Conservation (phyloP, 163 green algal species). For the Botryococcus braunii region DNA sequence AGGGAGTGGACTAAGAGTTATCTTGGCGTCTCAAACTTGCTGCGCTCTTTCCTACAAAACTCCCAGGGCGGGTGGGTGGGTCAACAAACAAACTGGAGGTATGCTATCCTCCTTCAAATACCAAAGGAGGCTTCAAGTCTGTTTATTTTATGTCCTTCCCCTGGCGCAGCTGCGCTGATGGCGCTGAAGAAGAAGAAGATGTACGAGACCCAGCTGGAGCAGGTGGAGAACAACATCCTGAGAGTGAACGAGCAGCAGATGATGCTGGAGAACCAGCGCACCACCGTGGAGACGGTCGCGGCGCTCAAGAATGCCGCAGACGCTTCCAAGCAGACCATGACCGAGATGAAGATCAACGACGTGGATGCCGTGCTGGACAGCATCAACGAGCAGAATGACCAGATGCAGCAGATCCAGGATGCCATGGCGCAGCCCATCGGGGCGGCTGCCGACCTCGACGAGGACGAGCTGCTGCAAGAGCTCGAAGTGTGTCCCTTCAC, state of each 20-base stretch:
- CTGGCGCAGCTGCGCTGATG: constrained; percentile 44
- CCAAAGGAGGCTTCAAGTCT: no score
- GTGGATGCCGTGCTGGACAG: constrained; percentile 67
- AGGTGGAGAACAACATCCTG: constrained; percentile 80
- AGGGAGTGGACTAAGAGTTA: no score
- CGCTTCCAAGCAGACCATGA: constrained; percentile 73
- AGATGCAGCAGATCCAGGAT: constrained; percentile 88
- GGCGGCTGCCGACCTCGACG: constrained; percentile 57
- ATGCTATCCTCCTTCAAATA: no score
- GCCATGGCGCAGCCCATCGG: constrained; percentile 76
- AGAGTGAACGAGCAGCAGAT: constrained; percentile 85
- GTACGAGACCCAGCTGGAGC: constrained; percentile 70
- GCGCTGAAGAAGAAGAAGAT: constrained; percentile 90
- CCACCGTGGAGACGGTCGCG: constrained; percentile 73
- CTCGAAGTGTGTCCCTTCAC: constrained; percentile 61
- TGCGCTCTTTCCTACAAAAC: no score
- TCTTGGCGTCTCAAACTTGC: no score
- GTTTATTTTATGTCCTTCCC: neutral
- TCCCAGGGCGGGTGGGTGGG: no score
- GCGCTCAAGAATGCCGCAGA: constrained; percentile 68
- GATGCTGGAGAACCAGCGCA: constrained; percentile 84
- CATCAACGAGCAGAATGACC: constrained; percentile 86
- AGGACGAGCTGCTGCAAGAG: constrained; percentile 84
- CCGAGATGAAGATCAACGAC: constrained; percentile 59
- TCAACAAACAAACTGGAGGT: no score